Conservation (phyloP, 176 grass and related monocot genomes). For the Ensete ventricosum region DNA sequence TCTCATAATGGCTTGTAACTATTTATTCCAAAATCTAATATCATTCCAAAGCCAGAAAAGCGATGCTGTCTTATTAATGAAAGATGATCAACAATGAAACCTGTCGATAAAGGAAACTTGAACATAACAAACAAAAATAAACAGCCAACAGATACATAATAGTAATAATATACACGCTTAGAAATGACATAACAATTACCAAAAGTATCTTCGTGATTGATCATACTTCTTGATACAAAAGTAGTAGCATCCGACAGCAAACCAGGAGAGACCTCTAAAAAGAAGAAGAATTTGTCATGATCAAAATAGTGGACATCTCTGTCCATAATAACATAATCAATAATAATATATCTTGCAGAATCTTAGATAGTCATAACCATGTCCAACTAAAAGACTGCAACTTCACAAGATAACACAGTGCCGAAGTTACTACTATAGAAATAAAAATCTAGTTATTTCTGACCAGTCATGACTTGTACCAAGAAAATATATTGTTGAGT, state of each 20-base stretch:
- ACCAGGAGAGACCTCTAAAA: slow-evolving; percentile 87
- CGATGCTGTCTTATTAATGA: not conserved
- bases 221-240: slow-evolving; percentile 94
- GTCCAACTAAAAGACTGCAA: too few species aligned
- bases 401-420: too few species aligned
- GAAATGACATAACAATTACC: slow-evolving; percentile 38
- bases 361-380: too few species aligned
- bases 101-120: slow-evolving; percentile 1
- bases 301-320: not conserved
- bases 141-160: not conserved
- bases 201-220: slow-evolving; percentile 86
- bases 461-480: too few species aligned
- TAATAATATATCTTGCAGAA: not conserved
- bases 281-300: not conserved
- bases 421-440: too few species aligned
- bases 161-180: not conserved
- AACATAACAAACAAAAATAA: not conserved
- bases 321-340: not conserved
- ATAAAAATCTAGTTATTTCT: too few species aligned
- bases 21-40: not conserved
- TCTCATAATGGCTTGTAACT: not conserved
- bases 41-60: not conserved
- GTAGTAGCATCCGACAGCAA: slow-evolving; percentile 96
- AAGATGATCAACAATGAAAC: not conserved
- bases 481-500: too few species aligned